Evolutionary conservation across 495 filamentous ascomycete genomes (phyloP), one percentile per base, ranked within the genome.

Genomic region (Jackrogersella multiformis): DNA sequence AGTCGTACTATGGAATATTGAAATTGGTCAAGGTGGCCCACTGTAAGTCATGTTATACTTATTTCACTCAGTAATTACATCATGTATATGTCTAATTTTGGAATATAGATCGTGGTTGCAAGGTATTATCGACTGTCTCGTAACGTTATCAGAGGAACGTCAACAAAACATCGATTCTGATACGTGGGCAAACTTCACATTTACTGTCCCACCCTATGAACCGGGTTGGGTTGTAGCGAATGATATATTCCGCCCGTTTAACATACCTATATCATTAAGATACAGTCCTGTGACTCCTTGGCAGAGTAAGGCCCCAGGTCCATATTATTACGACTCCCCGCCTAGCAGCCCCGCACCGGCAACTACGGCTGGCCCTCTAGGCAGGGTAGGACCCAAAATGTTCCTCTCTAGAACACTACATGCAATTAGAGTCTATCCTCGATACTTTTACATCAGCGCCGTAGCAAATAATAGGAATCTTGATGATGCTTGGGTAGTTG

Each of bases 401-500:
- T 7, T 35, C 32, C 4, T 5, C 32, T 13, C 6, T 12, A 9
- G 2, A 2, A 9, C 32, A 2, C 10, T 9, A 12, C 4, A 35
- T 35, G 10, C 2, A 5, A 13, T 13, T 35, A 7, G 4, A 23
- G 20, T 12, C 5, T 38, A 53, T 26, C 39, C 28, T 32, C 18
- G n/a, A 56, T 26, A 63, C 24, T 30, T 48, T 5, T 56, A 55
- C 23, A 44, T 53, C 5, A 42, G 53, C 4, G 5, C 18, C 15
- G 45, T 65, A 3, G 61, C 54, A 36, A 48, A 65, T 23, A 54
- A 65, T 24, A 44, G 38, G 13, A 35, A 9, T 12, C 35, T 53
- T 9, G 13, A 53, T 28, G 36, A 65, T 21, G 44, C 53, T 8
- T 65, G 61, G 61, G 21, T 65, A 0, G 46, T 65, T 30, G 36